A percentile compares a stretch with the other conserved stretches of the same genome.
phyloP scores from a whole-genome alignment of 495 filamentous ascomycete species.

The Penicillium atrosanguineum region DNA sequence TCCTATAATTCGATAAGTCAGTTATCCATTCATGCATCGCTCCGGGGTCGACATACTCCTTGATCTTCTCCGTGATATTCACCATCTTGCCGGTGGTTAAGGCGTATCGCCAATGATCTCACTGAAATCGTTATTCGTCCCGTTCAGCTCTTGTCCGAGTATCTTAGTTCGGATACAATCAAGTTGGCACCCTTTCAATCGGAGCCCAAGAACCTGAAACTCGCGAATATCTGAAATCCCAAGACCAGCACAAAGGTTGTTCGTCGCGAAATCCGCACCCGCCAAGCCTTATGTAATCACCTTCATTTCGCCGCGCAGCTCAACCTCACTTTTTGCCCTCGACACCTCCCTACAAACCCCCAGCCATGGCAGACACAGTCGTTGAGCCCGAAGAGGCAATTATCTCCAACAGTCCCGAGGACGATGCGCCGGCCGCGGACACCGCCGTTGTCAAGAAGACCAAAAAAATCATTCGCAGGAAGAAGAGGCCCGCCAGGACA shows the following conservation, averaged over 20 bases:
- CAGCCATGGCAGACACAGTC: constrained; percentile 35
- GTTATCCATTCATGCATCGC: constrained; percentile 8
- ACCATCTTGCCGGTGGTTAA: constrained; percentile 73
- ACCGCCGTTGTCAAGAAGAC: constrained; percentile 38
- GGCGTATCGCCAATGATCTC: constrained; percentile 25
- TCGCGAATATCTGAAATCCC: constrained; percentile 17
- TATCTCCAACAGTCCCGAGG: neutral
- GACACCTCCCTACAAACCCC: neutral
- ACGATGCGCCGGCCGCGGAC: constrained; percentile 17
- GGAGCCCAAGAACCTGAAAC: neutral
- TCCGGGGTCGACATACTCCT: constrained; percentile 63
- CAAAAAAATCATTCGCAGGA: constrained; percentile 52
- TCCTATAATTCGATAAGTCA: constrained; percentile 54
- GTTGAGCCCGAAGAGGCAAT: constrained; percentile 15
- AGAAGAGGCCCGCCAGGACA: constrained; percentile 54
- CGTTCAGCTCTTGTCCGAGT: neutral
- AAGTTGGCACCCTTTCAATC: neutral
- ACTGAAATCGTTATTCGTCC: neutral
- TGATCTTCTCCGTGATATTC: constrained; percentile 99
- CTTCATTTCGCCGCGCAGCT: constrained; percentile 12
- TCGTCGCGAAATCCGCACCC: constrained; percentile 21
- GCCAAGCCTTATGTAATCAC: constrained; percentile 25
- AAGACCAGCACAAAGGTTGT: constrained; percentile 11
- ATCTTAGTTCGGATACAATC: neutral
- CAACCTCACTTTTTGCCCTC: constrained; percentile 4